Conservation (phyloP, 306 rosid species). For the Adenanthera pavonina region DNA sequence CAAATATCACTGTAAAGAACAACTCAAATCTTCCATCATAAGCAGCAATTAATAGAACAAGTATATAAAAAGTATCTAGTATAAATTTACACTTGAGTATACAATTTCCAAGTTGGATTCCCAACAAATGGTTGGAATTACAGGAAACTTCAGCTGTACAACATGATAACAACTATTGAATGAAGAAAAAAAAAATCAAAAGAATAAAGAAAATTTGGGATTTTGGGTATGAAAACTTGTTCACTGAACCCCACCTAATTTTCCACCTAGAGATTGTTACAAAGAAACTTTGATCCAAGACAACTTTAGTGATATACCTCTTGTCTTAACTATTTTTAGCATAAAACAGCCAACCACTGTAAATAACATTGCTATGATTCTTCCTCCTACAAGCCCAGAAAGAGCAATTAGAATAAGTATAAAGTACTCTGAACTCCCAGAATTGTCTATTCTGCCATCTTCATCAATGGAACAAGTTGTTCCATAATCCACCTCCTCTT, state of each 20-base stretch:
- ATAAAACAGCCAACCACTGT: slow-evolving; percentile 59
- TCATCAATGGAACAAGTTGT: slow-evolving; percentile 26
- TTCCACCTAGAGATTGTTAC: not conserved
- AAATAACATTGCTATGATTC: slow-evolving; percentile 55
- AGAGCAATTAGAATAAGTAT: slow-evolving; percentile 56
- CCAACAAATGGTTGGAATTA: slow-evolving; percentile 46
- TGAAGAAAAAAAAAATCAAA: not conserved
- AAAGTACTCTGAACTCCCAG: slow-evolving; percentile 49
- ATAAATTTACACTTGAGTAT: slow-evolving; percentile 30
- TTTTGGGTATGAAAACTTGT: not conserved
- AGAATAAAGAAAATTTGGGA: not conserved
- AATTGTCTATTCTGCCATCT: slow-evolving; percentile 6
- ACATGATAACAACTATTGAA: not conserved
- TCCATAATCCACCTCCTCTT: slow-evolving; percentile 24
- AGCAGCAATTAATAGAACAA: not conserved
- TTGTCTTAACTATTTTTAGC: slow-evolving; percentile 41
- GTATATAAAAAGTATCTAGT: not conserved
- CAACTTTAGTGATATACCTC: slow-evolving; percentile 36
- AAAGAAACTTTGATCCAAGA: not conserved
- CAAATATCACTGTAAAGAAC: not conserved
- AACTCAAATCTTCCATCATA: not conserved
- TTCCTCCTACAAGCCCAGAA: slow-evolving; percentile 72
- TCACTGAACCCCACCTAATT: not conserved
- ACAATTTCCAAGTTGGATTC: slow-evolving; percentile 37
- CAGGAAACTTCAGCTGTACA: not conserved